phyloP scores from a whole-genome alignment of 2,329 filamentous ascomycete species.

The Xylaria sp. region DNA sequence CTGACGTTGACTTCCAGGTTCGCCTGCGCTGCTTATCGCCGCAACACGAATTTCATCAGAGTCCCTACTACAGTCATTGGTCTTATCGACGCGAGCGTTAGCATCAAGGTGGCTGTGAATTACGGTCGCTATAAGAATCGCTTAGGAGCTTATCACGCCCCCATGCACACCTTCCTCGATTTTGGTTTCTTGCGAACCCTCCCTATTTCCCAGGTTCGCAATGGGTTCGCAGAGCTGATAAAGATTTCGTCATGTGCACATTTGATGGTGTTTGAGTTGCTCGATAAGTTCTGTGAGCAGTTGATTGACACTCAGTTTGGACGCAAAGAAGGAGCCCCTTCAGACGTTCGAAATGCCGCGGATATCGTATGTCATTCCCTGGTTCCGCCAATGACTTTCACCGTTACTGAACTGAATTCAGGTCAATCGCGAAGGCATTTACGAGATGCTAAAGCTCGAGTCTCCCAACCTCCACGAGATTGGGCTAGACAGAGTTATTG shows the following conservation, averaged over 20 bases:
- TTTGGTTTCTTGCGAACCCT: constrained; percentile 74
- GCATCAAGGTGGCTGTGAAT: constrained; percentile 80
- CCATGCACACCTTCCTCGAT: constrained; percentile 74
- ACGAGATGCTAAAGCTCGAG: constrained; percentile 76
- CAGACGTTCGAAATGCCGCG: constrained; percentile 53
- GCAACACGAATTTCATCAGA: constrained; percentile 76
- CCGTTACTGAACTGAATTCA: constrained; percentile 26
- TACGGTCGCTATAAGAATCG: constrained; percentile 79
- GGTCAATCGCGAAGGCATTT: constrained; percentile 72
- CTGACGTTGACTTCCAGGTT: constrained; percentile 53
- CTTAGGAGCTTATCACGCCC: constrained; percentile 74
- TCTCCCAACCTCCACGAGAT: constrained; percentile 77
- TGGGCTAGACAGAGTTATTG: constrained; percentile 73
- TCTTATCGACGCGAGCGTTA: constrained; percentile 75
- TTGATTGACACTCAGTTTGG: constrained; percentile 70
- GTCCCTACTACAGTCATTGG: constrained; percentile 78
- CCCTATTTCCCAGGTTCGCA: constrained; percentile 70
- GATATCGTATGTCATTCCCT: background rate
- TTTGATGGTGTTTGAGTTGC: constrained; percentile 66
- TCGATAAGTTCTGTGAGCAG: constrained; percentile 72
- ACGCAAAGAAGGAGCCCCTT: constrained; percentile 59
- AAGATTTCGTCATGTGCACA: constrained; percentile 77
- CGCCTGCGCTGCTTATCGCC: constrained; percentile 72
- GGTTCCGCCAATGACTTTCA: background rate
- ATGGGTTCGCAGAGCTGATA: constrained; percentile 77